Evolutionary conservation across 2,329 filamentous ascomycete genomes (phyloP).

Genomic region (Trichoderma gracile): DNA sequence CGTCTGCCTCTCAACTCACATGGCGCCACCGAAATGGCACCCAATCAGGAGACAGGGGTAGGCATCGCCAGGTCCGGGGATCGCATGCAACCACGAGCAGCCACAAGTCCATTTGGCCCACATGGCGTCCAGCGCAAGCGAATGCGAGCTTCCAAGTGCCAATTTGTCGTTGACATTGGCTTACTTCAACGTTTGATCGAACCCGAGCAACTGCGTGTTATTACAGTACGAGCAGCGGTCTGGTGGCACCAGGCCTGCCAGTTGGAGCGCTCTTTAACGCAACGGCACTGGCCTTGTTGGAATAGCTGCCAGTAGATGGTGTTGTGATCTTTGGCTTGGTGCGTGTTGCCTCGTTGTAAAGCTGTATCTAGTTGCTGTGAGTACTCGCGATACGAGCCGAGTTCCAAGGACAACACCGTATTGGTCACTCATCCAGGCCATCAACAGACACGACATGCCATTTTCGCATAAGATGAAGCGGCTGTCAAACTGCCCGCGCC

Average conservation of each 20-base stretch:
- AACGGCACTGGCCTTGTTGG: too few relatives aligned
- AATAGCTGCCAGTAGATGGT: too few relatives aligned
- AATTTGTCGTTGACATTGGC: neutral
- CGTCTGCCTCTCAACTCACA: neutral
- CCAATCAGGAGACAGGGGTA: neutral
- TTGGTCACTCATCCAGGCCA: neutral
- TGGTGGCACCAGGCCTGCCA: neutral
- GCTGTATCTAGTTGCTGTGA: too few relatives aligned
- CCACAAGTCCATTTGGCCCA: constrained; percentile 3
- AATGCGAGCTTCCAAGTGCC: constrained; percentile 9
- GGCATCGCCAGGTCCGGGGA: neutral
- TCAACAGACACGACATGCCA: neutral
- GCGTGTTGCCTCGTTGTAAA: too few relatives aligned
- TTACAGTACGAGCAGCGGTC: neutral
- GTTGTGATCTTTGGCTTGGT: too few relatives aligned
- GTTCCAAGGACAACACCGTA: too few relatives aligned
- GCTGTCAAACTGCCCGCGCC: neutral
- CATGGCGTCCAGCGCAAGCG: constrained; percentile 19
- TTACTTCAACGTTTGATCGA: neutral
- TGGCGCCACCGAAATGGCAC: neutral
- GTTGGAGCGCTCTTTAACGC: too few relatives aligned
- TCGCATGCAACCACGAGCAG: neutral
- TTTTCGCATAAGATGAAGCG: neutral
- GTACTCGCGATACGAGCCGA: too few relatives aligned
- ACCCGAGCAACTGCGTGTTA: neutral